These are phyloP conservation scores for Gentiana straminea DNA, from an alignment of 257 asterid species.

Conservation along the genomic window DNA sequence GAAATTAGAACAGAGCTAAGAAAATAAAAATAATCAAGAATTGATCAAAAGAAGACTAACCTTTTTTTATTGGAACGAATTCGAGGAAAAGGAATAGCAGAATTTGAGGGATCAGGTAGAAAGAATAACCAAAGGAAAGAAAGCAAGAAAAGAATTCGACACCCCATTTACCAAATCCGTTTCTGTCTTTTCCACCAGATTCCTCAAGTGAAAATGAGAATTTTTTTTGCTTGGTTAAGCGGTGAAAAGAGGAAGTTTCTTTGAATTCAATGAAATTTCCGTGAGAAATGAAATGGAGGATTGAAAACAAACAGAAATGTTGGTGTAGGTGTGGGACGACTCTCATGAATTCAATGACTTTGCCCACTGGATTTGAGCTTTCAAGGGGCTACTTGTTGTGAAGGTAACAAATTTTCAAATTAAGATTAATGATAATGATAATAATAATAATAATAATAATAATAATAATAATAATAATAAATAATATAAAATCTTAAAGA, in stretches of 20 bases:
- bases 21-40: constrained; percentile 8
- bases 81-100: constrained; percentile 29
- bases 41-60: constrained; percentile 18
- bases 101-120: constrained; percentile 15
- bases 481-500: too few species aligned
- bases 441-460: too few species aligned
- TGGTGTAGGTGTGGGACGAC: neutral
- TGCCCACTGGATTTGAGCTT: constrained; percentile 6
- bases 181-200: neutral
- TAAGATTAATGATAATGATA: too few species aligned
- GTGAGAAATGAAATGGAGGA: neutral
- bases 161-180: constrained; percentile 27
- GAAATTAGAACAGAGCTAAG: constrained; percentile 1
- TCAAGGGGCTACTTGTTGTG: neutral
- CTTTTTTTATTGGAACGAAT: constrained; percentile 21
- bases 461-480: too few species aligned
- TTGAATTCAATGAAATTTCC: too few species aligned
- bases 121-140: constrained; percentile 24
- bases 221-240: neutral
- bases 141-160: constrained; percentile 23
- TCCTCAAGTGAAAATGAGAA: neutral
- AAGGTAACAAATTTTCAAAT: too few species aligned
- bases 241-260: neutral
- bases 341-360: constrained; percentile 1
- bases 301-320: neutral